Evolutionary conservation across 139 green algal genomes (phyloP), one percentile per base, ranked within the genome.

Genomic region (Desmodesmus armatus): DNA sequence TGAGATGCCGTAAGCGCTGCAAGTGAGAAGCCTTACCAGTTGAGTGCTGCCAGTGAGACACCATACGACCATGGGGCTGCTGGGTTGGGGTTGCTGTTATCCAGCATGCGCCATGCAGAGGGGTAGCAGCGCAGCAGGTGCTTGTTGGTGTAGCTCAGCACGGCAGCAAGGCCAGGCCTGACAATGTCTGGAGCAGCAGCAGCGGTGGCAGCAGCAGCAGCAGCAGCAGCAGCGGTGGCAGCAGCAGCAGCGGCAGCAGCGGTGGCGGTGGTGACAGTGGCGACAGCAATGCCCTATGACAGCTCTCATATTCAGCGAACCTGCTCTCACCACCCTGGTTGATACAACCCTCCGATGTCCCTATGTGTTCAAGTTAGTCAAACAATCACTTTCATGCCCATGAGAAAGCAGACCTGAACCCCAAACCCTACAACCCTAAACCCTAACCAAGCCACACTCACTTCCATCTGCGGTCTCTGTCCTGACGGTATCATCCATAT

Each of bases 111-210:
- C 78, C 63, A 77, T 5, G 62, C 78, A 40, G 70, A 78, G 27
- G 76, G 76, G 25, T 82, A 82, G 40, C 76, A 82, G 33, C 78
- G 41, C 29, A 84, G 62, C 62, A 84, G 44, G 25, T 84, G 78
- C 29, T 63, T 62, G 41, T 41, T 77, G 44, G 39, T 84, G 78
- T 77, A 84, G 11, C 41, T 7, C 2, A 74, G 47, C 0, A 84
- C 44, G 9, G 41, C 33, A 2, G 63, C 58, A 40, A 84, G 43
- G 19, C 53, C 53, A 17, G 72, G 76, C 5, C 23, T 72, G 55
- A 23, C 72, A 25, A 6, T 40, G 27, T 44, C 33, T n/a, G 25
- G 21, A 7, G 33, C 44, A 31, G 31, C 44, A 21, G 47, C 53
- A 58, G 39, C 72, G 25, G 72, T 29, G 19, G 9, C 76, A 39